A percentile compares a stretch with the other conserved stretches of the same genome.
phyloP scores from a whole-genome alignment of 108 stramenopile genomes.

The Nitzschia putrida region DNA sequence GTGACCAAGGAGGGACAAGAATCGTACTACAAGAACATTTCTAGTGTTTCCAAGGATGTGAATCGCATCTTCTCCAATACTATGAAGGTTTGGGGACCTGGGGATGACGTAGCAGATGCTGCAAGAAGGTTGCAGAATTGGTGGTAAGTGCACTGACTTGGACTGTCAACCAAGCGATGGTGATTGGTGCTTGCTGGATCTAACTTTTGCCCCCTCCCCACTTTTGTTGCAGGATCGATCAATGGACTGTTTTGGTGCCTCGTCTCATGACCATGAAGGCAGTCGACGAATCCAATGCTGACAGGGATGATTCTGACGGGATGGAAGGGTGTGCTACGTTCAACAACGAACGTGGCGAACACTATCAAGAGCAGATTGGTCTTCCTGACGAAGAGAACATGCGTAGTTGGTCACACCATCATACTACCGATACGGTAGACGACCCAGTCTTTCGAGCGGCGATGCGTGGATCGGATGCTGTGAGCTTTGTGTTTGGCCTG shows the following conservation, averaged over 20 bases:
- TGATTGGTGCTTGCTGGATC: too few species aligned
- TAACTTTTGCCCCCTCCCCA: too few species aligned
- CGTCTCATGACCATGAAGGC: slow-evolving; percentile 81
- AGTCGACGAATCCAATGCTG: slow-evolving; percentile 39
- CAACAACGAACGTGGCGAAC: slow-evolving; percentile 81
- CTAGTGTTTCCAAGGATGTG: slow-evolving; percentile 90
- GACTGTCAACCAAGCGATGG: too few species aligned
- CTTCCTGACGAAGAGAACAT: slow-evolving; percentile 96
- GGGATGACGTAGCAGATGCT: slow-evolving; percentile 73
- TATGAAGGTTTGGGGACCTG: slow-evolving; percentile 83
- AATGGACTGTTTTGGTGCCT: slow-evolving; percentile 84
- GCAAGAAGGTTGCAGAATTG: slow-evolving; percentile 69
- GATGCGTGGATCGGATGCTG: slow-evolving; percentile 81
- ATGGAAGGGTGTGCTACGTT: slow-evolving; percentile 26
- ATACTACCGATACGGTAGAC: slow-evolving; percentile 86
- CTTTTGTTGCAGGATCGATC: slow-evolving; percentile 29
- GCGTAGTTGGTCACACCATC: slow-evolving; percentile 93
- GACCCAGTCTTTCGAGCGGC: slow-evolving; percentile 92
- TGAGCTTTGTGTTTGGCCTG: slow-evolving; percentile 94
- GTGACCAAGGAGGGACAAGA: slow-evolving; percentile 23
- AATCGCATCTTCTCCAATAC: slow-evolving; percentile 89
- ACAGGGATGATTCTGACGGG: slow-evolving; percentile 26
- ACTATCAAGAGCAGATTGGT: slow-evolving; percentile 88
- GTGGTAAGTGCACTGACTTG: slow-evolving; percentile 43
- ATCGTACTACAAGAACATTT: slow-evolving; percentile 64